Conservation (phyloP, 345 rosid genomes). For the Dimocarpus longan region DNA sequence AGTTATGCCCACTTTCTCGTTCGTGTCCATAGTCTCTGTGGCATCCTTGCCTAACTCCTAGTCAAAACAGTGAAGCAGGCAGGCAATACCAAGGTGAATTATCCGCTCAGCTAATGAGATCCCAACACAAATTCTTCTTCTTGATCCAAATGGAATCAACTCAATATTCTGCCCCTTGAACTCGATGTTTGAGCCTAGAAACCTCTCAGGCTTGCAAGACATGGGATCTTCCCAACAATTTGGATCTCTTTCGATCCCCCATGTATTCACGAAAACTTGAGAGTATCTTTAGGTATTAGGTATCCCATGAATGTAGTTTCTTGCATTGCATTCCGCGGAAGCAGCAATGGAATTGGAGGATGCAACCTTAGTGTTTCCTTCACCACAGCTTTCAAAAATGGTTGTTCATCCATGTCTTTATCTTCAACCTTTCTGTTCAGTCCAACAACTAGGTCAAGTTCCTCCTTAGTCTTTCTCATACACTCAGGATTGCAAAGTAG, state of each 20-base stretch:
- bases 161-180: constrained; percentile 27
- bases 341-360: not conserved
- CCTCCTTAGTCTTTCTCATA: constrained; percentile 5
- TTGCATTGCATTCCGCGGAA: not conserved
- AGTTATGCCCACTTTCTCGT: constrained; percentile 37
- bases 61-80: constrained; percentile 33
- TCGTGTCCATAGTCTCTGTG: constrained; percentile 35
- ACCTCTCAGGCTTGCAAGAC: constrained; percentile 36
- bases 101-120: constrained; percentile 22
- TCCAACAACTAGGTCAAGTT: constrained; percentile 11
- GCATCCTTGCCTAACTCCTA: constrained; percentile 38
- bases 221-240: constrained; percentile 30
- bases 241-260: constrained; percentile 16
- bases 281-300: not conserved
- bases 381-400: constrained; percentile 19
- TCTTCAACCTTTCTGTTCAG: constrained; percentile 9
- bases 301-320: constrained; percentile 17
- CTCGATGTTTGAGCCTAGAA: constrained; percentile 21
- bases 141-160: constrained; percentile 36
- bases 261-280: constrained; percentile 5
- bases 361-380: constrained; percentile 11
- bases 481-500: constrained; percentile 16
- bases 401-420: not conserved
- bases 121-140: constrained; percentile 40
- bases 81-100: constrained; percentile 25